Evolutionary conservation across 2,329 filamentous ascomycete species (phyloP), one percentile per base, ranked within the genome.

Genomic region (Bipolaris gigantea): DNA sequence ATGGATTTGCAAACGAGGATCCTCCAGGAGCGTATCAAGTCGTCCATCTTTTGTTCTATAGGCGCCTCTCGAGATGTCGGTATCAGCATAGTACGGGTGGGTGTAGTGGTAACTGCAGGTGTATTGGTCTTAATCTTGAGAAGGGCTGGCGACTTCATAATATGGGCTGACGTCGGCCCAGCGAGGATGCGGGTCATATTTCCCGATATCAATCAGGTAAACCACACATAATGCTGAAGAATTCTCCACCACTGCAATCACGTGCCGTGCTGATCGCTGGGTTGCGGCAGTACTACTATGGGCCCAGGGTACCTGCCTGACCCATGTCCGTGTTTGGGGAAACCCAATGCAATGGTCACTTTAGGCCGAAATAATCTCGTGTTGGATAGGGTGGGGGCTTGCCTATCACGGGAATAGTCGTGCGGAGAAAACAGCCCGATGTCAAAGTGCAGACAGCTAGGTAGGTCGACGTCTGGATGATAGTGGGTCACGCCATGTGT

Each of bases 401-500:
- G 25, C 15, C 35, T 19, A n/a, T 19, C 25, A 43, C 30, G 42
- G 30, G 32, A 18, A 38, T 16, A 32, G 27, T 48, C 13, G 16
- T 13, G 49, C 16, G 16, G 23, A 38, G n/a, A 15, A 8, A 21
- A 27, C 15, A 34, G 43, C 19, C 9, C 16, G 23, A 45, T 13
- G 16, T 30, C 15, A n/a, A 30, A 16, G 18, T 23, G n/a, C 30
- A 25, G 25, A 27, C 33, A 21, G 34, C 16, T 18, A 27, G 43
- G 16, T 48, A 40, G 36, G 30, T n/a, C 41, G 40, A 45, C 25
- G 40, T 50, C 10, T 50, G 13, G 42, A 40, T 2, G 46, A 44
- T 33, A n/a, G 47, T 54, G 51, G 51, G 46, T 40, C 51, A 41
- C 36, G 40, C 51, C 48, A 42, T 49, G 30, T 21, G 23, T 35